Conservation (phyloP, 2,329 filamentous ascomycete genomes). For the Huntiella decipiens region DNA sequence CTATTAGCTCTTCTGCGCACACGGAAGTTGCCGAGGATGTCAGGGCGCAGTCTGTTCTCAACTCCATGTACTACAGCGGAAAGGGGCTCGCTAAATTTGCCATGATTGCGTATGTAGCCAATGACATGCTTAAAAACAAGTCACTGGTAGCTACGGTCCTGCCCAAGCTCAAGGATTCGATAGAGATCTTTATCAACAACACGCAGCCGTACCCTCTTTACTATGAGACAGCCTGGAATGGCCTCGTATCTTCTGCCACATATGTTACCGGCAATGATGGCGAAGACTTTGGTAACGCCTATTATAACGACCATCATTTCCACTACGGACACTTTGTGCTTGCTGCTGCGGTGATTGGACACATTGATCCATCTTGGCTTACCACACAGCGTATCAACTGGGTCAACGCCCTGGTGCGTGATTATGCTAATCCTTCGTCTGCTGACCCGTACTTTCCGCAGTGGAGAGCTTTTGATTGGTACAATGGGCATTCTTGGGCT, state of each 20-base stretch:
- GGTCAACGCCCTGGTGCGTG: conserved; percentile 68
- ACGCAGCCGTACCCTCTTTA: conserved; percentile 46
- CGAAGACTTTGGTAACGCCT: conserved; percentile 77
- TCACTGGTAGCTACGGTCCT: conserved; percentile 38
- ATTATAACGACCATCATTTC: conserved; percentile 60
- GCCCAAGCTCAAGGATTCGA: conserved; percentile 43
- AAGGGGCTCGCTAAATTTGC: conserved; percentile 70
- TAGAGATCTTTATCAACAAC: conserved; percentile 47
- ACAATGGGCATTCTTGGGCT: conserved; percentile 85
- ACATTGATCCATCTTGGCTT: conserved; percentile 61
- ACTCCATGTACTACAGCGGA: conserved; percentile 87
- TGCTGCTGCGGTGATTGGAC: conserved; percentile 62
- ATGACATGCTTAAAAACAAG: conserved; percentile 41
- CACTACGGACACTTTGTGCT: conserved; percentile 84
- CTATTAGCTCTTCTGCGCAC: conserved; percentile 43
- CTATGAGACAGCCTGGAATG: conserved; percentile 59
- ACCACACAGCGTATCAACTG: conserved; percentile 48
- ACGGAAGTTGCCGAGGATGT: conserved; percentile 64
- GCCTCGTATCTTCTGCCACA: conserved; percentile 56
- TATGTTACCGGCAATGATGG: conserved; percentile 51
- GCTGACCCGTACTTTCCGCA: conserved; percentile 62
- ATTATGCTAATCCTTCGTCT: conserved; percentile 56
- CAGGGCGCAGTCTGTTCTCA: conserved; percentile 47
- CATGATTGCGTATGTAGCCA: conserved; percentile 42
- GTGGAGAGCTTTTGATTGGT: conserved; percentile 80